Base-by-base conservation (phyloP, 192 early-diverging fungal species). In the Dissophora ornata region DNA sequence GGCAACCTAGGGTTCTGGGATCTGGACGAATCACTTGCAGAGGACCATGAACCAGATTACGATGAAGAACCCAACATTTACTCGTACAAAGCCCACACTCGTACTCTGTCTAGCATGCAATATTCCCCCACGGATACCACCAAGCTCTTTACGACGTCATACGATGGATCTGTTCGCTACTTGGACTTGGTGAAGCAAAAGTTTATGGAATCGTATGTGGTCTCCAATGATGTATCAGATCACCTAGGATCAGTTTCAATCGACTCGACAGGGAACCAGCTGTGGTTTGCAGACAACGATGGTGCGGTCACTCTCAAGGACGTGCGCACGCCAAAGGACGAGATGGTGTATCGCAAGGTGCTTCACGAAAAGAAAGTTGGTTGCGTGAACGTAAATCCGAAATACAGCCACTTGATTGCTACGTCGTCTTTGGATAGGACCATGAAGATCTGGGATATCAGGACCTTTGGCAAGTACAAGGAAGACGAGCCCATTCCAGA, bases 1-100 rank as follows among this genome's bases (percentile, higher is more conserved):
- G 87, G 88, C 21, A 71, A 80, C 46, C 50, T 90, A 10, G 77
- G 86, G 11, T 85, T 91, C 38, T 91, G 89, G 87, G 83, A 89
- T 47, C 55, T 90, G 21, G 71, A 87, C 26, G 82, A 81, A 36
- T 52, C 56, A n/a, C 62, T 78, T 10, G 73, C 73, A 21, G 63
- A 71, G 1, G 67, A 67, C 7, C 61, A 75, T 40, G 71, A 75
- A 24, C 71, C 71, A 3, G 75, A 83, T 21, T 73, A 55, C 0
- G 82, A 86, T 18, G 64, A 74, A 25, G 82, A 86, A 15, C 85
- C 87, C 11, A 69, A 81, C 34, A 63, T 88, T 13, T 86, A 79
- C 42, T 64, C 51, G 0, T 90, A 90, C 48, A 67, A 80, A 44
- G 86, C 88, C 2, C 85, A 89, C 40, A 69, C 80, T 19, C 57